Base-by-base conservation (phyloP, 108 stramenopile species). In the Pseudonitzschia multiseries region DNA sequence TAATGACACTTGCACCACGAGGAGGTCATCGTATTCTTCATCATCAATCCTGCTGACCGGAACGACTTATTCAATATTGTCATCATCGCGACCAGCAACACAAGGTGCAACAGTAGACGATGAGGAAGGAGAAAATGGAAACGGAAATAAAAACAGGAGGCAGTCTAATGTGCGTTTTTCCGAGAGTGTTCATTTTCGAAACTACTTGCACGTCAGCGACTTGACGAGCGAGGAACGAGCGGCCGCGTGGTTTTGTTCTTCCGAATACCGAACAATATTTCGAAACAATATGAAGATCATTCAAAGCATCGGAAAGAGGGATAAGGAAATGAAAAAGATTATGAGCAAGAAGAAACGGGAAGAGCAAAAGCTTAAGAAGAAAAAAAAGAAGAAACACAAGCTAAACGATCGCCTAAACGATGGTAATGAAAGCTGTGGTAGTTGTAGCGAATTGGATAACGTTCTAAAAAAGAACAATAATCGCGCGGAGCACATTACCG, bases 291-390 rank as follows among this genome's bases (percentile, higher is more conserved):
- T 33, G 40, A 13, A 40, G n/a, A 62, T 62, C 40, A 62, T 62
- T 5, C 32, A 12, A 9, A 62, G 6, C 40, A 62, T 62, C 33
- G 61, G 15, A 21, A 62, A 62, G 40, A 62, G 33, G 20, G 61
- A 62, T 14, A 62, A 33, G 32, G 36, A 40, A 21, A 8, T 40
- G 17, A 40, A 40, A 40, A 62, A 62, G 20, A 36, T 2, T 8
- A 31, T 62, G 14, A n/a, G 17, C 20, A 62, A 62, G 0, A 62
- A 40, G 33, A 31, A 62, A 41, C 26, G n/a, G 18, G 36, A 41
- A 21, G 29, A 62, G 9, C 29, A 62, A 29, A 62, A 62, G n/a
- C 57, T 59, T n/a, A 59, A 59, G 26, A 59, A 59, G 57, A 59
- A 59, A 48, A 59, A 59, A 0, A 59, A 59, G 24, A 59, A 59